phyloP scores from a whole-genome alignment of 2,329 filamentous ascomycete genomes.

The Helminthosporium solani region DNA sequence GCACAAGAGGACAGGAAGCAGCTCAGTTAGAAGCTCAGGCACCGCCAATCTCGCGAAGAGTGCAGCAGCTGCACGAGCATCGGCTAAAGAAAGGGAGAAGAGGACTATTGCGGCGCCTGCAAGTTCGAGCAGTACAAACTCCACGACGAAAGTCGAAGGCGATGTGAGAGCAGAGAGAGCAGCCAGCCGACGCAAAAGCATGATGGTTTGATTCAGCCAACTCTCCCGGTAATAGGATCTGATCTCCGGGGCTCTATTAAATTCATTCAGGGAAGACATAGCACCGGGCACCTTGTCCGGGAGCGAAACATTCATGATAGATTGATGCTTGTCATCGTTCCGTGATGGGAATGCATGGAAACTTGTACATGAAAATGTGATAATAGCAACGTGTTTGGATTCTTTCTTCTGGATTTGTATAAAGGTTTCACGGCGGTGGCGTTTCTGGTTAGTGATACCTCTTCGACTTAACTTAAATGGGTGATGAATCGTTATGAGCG shows the following conservation, averaged over 20 bases:
- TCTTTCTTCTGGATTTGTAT: background rate
- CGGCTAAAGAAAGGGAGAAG: slow-evolving; percentile 21
- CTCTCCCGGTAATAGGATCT: no score
- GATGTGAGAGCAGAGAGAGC: slow-evolving; percentile 34
- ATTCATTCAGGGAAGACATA: no score
- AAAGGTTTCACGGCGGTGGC: slow-evolving; percentile 12
- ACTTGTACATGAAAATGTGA: no score
- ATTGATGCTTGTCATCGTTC: no score
- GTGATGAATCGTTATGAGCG: no score
- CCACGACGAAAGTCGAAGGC: slow-evolving; percentile 13
- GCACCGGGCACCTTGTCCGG: no score
- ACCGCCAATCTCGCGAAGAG: slow-evolving; percentile 19
- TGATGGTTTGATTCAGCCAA: slow-evolving; percentile 39
- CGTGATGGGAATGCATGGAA: no score
- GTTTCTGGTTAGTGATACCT: slow-evolving; percentile 15
- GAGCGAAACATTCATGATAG: no score
- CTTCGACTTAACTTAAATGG: background rate
- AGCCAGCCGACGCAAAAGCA: slow-evolving; percentile 45
- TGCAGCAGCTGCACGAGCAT: slow-evolving; percentile 15
- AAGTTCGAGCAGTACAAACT: slow-evolving; percentile 13
- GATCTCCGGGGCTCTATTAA: no score
- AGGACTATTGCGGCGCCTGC: slow-evolving; percentile 3
- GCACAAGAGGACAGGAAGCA: slow-evolving; percentile 32
- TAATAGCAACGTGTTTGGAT: no score
- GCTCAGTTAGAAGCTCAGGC: slow-evolving; percentile 18